Evolutionary conservation across 768 basidiomycete genomes (phyloP).

Genomic region (Postia placenta): DNA sequence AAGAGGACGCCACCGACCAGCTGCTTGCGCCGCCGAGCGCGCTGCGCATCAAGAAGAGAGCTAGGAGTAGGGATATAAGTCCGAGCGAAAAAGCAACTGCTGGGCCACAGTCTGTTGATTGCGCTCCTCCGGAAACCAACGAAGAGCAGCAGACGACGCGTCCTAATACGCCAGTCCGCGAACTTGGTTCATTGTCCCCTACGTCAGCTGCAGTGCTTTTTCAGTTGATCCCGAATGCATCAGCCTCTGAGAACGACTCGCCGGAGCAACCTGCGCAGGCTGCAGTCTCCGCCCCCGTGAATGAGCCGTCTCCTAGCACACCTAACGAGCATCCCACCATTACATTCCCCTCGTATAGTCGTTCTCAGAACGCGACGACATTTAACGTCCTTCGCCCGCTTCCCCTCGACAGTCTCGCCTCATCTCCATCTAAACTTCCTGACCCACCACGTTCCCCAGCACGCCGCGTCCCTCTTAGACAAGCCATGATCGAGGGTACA

Average conservation of each 20-base stretch:
- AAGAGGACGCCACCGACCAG: too few species aligned
- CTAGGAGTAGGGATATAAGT: not conserved
- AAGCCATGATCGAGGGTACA: conserved; percentile 44
- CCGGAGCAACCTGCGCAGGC: not conserved
- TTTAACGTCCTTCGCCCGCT: not conserved
- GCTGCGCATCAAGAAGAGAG: conserved; percentile 1
- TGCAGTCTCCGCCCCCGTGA: not conserved
- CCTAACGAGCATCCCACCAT: too few species aligned
- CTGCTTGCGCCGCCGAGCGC: not conserved
- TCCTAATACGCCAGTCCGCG: conserved; percentile 22
- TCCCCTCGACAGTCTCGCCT: conserved; percentile 4
- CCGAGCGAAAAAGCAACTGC: not conserved
- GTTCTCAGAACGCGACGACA: too few species aligned
- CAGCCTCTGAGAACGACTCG: not conserved
- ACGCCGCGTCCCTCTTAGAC: conserved; percentile 51
- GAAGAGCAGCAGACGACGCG: not conserved
- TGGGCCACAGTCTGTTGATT: not conserved
- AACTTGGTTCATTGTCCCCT: conserved; percentile 56
- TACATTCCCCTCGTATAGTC: too few species aligned
- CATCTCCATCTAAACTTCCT: conserved; percentile 30
- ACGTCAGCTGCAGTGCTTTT: conserved; percentile 40
- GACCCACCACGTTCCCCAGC: conserved; percentile 53
- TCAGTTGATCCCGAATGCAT: conserved; percentile 25
- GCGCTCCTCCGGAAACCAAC: not conserved
- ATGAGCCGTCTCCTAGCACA: not conserved